phyloP scores from a whole-genome alignment of 768 basidiomycete species.

The Tulasnella sp. region DNA sequence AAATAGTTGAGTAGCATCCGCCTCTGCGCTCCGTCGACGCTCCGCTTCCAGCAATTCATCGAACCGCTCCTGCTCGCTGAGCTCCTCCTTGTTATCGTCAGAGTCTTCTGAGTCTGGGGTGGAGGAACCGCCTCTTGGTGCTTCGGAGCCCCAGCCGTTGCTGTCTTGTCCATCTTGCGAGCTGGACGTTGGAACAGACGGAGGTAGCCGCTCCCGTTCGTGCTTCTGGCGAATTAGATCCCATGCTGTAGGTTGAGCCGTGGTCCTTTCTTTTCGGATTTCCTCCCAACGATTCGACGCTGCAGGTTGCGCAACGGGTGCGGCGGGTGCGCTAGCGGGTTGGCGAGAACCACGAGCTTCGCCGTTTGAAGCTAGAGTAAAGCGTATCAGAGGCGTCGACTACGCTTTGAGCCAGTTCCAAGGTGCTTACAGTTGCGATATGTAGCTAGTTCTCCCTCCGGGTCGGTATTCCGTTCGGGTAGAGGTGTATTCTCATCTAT shows the following conservation, averaged over 20 bases:
- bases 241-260: constrained; percentile 50
- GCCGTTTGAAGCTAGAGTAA: not conserved
- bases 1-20: not conserved
- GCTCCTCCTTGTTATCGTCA: constrained; percentile 31
- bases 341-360: not conserved
- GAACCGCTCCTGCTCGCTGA: constrained; percentile 47
- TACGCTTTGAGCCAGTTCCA: not conserved
- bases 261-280: constrained; percentile 44
- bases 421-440: not conserved
- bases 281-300: constrained; percentile 52
- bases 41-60: constrained; percentile 54
- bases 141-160: not conserved
- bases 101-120: not conserved
- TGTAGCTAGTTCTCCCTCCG: not conserved
- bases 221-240: constrained; percentile 51
- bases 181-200: constrained; percentile 4
- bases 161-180: not conserved
- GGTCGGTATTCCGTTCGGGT: not conserved
- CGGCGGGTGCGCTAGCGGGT: not conserved
- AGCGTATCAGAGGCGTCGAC: not conserved
- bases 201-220: constrained; percentile 22
- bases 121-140: not conserved
- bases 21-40: constrained; percentile 32
- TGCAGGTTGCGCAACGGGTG: not conserved
- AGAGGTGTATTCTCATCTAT: constrained; percentile 8